Conservation (phyloP, 192 early-diverging fungal genomes). For the Thamnidium elegans region DNA sequence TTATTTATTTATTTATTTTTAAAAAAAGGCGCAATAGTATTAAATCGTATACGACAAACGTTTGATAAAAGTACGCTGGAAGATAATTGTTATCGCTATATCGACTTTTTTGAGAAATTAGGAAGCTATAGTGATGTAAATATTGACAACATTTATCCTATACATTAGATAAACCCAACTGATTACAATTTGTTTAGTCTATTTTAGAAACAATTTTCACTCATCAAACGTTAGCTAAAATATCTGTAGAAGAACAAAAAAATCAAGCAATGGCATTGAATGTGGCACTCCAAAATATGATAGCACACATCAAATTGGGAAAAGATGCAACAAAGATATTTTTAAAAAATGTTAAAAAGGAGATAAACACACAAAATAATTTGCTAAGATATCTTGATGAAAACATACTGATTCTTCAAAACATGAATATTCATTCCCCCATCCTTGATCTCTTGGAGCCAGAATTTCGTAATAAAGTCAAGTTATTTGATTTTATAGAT, state of each 20-base stretch:
- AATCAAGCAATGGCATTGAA: slow-evolving; percentile 48
- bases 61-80: too few relatives aligned
- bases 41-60: too few relatives aligned
- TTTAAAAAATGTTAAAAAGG: not conserved
- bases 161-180: slow-evolving; percentile 3
- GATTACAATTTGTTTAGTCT: not conserved
- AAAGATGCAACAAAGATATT: slow-evolving; percentile 41
- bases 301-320: slow-evolving; percentile 40
- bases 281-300: slow-evolving; percentile 50
- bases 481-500: slow-evolving; percentile 18
- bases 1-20: too few relatives aligned
- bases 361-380: slow-evolving; percentile 35
- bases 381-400: slow-evolving; percentile 33
- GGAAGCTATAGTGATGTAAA: slow-evolving; percentile 1
- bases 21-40: too few relatives aligned
- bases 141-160: not conserved
- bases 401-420: slow-evolving; percentile 41
- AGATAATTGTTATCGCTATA: too few relatives aligned
- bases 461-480: not conserved
- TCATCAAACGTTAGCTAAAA: slow-evolving; percentile 40
- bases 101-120: too few relatives aligned
- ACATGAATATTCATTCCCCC: slow-evolving; percentile 46
- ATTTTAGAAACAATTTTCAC: slow-evolving; percentile 31
- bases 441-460: slow-evolving; percentile 18
- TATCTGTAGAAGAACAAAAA: slow-evolving; percentile 44